A percentile compares a stretch with the other conserved stretches of the same genome.
Evolutionary conservation across 192 early-diverging fungal genomes (phyloP).

Genomic region (Coemansia sp.): DNA sequence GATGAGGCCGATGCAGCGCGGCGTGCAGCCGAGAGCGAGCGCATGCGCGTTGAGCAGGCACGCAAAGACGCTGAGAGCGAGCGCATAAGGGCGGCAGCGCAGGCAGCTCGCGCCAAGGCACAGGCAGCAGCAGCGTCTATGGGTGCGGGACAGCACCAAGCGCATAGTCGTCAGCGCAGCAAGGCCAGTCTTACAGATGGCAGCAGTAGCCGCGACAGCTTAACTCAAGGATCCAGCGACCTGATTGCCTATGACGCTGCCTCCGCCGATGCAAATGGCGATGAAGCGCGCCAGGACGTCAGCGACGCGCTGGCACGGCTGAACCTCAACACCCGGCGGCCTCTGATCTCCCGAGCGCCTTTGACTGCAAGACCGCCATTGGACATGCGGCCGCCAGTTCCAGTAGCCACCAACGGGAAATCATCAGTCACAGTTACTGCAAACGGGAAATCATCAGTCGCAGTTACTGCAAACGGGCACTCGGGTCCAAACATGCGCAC

Average conservation of each 20-base stretch:
- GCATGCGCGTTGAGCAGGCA: slow-evolving; percentile 20
- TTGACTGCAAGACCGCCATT: neutral
- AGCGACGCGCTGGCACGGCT: slow-evolving; percentile 32
- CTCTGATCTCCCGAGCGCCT: neutral
- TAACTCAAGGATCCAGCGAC: slow-evolving; percentile 3
- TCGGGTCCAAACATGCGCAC: neutral
- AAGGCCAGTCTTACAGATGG: neutral
- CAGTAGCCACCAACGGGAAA: neutral
- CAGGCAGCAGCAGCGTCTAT: slow-evolving; percentile 13
- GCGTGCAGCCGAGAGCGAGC: slow-evolving; percentile 22
- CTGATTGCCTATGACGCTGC: neutral
- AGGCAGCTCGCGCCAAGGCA: slow-evolving; percentile 37
- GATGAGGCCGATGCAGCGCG: slow-evolving; percentile 8
- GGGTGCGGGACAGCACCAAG: neutral
- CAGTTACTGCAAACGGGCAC: neutral
- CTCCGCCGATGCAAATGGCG: neutral
- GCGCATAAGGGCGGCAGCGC: slow-evolving; percentile 12
- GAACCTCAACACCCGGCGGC: slow-evolving; percentile 13
- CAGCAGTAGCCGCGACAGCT: slow-evolving; percentile 14
- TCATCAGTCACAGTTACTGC: neutral
- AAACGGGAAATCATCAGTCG: neutral
- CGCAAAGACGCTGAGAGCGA: slow-evolving; percentile 23
- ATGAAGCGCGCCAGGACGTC: slow-evolving; percentile 9
- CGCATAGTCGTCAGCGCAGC: slow-evolving; percentile 3
- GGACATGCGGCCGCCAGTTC: neutral